Base-by-base conservation (phyloP, 805 yeast genomes). In the Candida rishiriensis region DNA sequence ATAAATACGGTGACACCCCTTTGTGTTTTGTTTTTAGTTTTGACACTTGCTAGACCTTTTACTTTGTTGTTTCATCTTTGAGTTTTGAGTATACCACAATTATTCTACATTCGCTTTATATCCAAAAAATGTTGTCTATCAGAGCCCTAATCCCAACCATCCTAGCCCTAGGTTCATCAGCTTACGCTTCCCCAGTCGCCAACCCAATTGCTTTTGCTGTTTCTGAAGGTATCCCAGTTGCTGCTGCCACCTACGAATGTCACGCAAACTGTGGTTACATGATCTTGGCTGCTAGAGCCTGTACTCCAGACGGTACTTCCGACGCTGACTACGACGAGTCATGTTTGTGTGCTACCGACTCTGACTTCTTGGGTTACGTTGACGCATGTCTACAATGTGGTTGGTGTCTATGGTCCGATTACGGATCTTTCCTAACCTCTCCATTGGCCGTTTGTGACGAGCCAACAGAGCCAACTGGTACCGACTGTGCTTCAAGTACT, bases 361-460 rank as follows among this genome's bases (percentile, higher is more conserved):
- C 65, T 26, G 31, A 43, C 3, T 66, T 66, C 57, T 15, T 53
- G 44, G 12, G 33, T 15, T 49, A 54, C 17, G 59, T 64, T 46
- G 44, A 47, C 9, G 45, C 49, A 10, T 67, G 71, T 57, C 56
- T 67, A 52, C 62, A 52, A 29, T 67, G 71, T 63, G 71, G 70
- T 36, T 65, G 71, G 67, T 63, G 68, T 38, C 48, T 66, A 50
- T 66, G 69, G 69, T 44, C 46, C 39, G 64, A 65, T 51, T 66
- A 66, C 47, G 64, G 68, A 32, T 46, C 51, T 1, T 65, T 52
- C 52, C 55, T 65, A 34, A 41, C 56, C 16, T 32, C 47, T 12
- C 60, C 70, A 15, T 52, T 66, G 30, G 58, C 50, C 14, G 63
- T 55, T 12, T 66, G 71, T 53, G 21, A 34, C 14, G 43, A 54